Conservation (phyloP, 2,329 filamentous ascomycete species). For the Penicillium rolfsii region DNA sequence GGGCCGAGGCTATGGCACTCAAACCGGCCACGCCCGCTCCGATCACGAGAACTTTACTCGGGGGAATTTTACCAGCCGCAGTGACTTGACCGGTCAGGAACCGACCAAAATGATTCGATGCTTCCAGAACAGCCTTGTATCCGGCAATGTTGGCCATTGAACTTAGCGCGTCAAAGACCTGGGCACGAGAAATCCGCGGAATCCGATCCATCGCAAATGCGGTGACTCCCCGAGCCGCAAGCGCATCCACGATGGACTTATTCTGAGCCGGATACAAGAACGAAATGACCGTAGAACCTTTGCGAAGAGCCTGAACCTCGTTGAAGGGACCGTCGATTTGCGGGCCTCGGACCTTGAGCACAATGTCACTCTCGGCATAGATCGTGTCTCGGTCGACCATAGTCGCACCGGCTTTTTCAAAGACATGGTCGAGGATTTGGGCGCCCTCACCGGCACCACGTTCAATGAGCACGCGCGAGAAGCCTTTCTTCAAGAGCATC, state of each 20-base stretch:
- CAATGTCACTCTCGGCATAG: slow-evolving; percentile 75
- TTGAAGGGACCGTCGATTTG: slow-evolving; percentile 60
- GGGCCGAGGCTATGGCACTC: slow-evolving; percentile 83
- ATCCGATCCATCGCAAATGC: slow-evolving; percentile 92
- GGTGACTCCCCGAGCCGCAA: slow-evolving; percentile 72
- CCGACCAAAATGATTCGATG: slow-evolving; percentile 84
- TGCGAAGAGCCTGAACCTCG: slow-evolving; percentile 69
- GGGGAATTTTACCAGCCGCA: slow-evolving; percentile 86
- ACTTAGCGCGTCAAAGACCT: slow-evolving; percentile 84
- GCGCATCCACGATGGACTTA: slow-evolving; percentile 70
- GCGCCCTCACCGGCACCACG: slow-evolving; percentile 77
- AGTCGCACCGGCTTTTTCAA: slow-evolving; percentile 76
- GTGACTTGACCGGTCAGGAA: slow-evolving; percentile 90
- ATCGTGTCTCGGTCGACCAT: slow-evolving; percentile 70
- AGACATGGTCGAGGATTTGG: slow-evolving; percentile 76
- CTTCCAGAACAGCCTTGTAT: slow-evolving; percentile 88
- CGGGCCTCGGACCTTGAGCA: slow-evolving; percentile 82
- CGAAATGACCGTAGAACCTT: slow-evolving; percentile 75
- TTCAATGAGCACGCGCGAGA: slow-evolving; percentile 75
- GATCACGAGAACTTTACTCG: slow-evolving; percentile 87
- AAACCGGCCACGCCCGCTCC: slow-evolving; percentile 87
- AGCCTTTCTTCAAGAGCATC: slow-evolving; percentile 83
- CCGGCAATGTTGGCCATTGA: slow-evolving; percentile 95
- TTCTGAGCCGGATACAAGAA: slow-evolving; percentile 85
- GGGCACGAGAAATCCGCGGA: slow-evolving; percentile 83